A percentile compares a stretch with the other conserved stretches of the same genome.
These are phyloP conservation scores for Blepharisma japonicum DNA, from an alignment of 73 alveolate genomes.

Conservation along the genomic window DNA sequence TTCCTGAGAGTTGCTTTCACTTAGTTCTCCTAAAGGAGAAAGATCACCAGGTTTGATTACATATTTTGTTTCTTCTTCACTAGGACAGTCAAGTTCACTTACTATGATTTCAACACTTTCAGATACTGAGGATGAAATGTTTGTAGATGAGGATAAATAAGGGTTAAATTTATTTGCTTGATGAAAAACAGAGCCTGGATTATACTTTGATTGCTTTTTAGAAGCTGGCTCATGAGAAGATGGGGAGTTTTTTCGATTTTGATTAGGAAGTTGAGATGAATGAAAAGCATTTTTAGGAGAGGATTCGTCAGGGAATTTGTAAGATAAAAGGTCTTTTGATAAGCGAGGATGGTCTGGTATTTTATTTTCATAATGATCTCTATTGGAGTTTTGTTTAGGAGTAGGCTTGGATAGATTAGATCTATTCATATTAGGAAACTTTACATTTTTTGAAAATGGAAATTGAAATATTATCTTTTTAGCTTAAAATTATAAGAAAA, in stretches of 20 bases:
- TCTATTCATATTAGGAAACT: too few relatives aligned
- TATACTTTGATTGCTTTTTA: neutral
- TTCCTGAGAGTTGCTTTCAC: too few relatives aligned
- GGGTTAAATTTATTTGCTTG: conserved; percentile 23
- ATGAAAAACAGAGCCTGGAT: conserved; percentile 16
- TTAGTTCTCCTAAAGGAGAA: too few relatives aligned
- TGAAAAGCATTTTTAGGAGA: neutral
- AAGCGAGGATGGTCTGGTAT: too few relatives aligned
- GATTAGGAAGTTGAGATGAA: neutral
- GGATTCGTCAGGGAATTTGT: neutral
- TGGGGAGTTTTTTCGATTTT: neutral
- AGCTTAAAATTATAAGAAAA: neutral
- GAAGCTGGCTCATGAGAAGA: neutral
- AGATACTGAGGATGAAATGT: conserved; percentile 1
- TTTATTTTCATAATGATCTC: too few relatives aligned
- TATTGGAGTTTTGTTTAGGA: neutral
- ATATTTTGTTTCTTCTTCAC: too few relatives aligned
- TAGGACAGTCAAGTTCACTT: conserved; percentile 11
- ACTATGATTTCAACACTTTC: conserved; percentile 15
- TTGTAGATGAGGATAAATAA: conserved; percentile 6
- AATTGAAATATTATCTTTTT: neutral
- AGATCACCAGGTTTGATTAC: too few relatives aligned
- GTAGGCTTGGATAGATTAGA: neutral
- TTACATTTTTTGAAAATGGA: too few relatives aligned
- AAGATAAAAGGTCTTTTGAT: too few relatives aligned